These are phyloP conservation scores for Saturnispora zaruensis DNA, from an alignment of 805 yeast species.

Conservation along the genomic window DNA sequence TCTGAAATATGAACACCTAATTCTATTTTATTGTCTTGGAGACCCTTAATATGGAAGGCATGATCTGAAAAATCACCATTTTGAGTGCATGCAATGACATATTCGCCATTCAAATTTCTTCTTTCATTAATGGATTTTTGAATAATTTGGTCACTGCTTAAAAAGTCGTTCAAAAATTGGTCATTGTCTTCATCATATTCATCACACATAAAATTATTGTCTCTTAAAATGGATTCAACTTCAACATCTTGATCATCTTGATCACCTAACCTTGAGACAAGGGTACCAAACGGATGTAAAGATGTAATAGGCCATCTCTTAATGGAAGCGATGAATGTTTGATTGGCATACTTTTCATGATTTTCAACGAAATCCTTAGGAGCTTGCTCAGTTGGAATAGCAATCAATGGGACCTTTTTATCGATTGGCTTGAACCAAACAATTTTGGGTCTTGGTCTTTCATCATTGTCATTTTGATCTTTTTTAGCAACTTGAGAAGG, in stretches of 20 bases:
- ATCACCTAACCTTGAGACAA: slow-evolving; percentile 78
- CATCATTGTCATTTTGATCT: slow-evolving; percentile 27
- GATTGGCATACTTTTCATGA: slow-evolving; percentile 73
- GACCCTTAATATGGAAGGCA: slow-evolving; percentile 70
- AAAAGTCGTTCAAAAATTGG: slow-evolving; percentile 30
- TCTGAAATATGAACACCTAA: slow-evolving; percentile 84
- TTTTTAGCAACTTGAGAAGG: slow-evolving; percentile 90
- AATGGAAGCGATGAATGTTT: slow-evolving; percentile 86
- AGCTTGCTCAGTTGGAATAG: slow-evolving; percentile 97
- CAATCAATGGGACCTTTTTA: slow-evolving; percentile 94
- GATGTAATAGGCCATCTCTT: slow-evolving; percentile 99
- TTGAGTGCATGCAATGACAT: slow-evolving; percentile 55
- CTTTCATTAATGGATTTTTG: slow-evolving; percentile 30
- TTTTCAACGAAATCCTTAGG: slow-evolving; percentile 92
- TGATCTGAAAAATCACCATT: slow-evolving; percentile 57
- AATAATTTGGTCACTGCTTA: slow-evolving; percentile 30
- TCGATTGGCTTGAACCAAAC: slow-evolving; percentile 99
- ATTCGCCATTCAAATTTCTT: slow-evolving; percentile 48
- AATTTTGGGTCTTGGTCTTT: slow-evolving; percentile 64
- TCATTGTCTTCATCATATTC: slow-evolving; percentile 51
- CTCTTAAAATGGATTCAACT: slow-evolving; percentile 82
- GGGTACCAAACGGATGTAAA: slow-evolving; percentile 93
- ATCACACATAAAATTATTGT: slow-evolving; percentile 72
- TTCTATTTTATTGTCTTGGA: slow-evolving; percentile 54
- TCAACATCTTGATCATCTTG: slow-evolving; percentile 72